Evolutionary conservation across 2,329 filamentous ascomycete species (phyloP), one percentile per base, ranked within the genome.

Genomic region (Aspergillus fructus): DNA sequence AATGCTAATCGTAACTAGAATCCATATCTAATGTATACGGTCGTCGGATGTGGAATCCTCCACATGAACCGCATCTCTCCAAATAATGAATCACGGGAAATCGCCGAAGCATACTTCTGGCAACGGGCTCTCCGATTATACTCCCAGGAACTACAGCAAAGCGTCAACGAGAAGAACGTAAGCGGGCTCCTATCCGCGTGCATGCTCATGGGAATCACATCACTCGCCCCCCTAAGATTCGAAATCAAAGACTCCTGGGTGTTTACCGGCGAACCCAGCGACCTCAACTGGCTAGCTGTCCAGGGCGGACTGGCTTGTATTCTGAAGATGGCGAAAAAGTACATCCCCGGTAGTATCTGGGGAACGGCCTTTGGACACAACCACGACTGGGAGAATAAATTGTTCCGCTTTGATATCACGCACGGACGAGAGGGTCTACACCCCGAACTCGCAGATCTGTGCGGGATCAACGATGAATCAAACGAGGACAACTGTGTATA

Each of bases 201-300:
- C 59, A 70, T 73, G 64, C 59, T 72, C 37, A 69, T 72, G 61
- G 62, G 68, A 0, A 53, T 68, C 2, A 64, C 64, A n/a, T 61
- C 66, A 2, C 51, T 71, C 9, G 67, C 64, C 4, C 66, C 66
- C 0, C 62, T 64, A 13, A 56, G 62, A 21, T 66, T 67, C 46
- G 45, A 64, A 4, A 56, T 62, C 8, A 56, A 56, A 8, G 69
- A 68, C 15, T 71, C 69, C 0, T 73, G 70, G 70, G 63, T 72
- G 5, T 64, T 73, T 13, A 63, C 67, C 1, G 62, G 64, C 12
- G 57, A 47, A 19, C 57, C 60, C 0, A 62, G 59, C 27, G 62
- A 58, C 13, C 64, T 67, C 59, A 73, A 72, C 53, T 73, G 70
- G 70, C 62, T 73, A 3, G 68, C 63, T 27, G 52, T 72, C 2